Base-by-base conservation (phyloP, 306 rosid genomes). In the Prunus davidiana region DNA sequence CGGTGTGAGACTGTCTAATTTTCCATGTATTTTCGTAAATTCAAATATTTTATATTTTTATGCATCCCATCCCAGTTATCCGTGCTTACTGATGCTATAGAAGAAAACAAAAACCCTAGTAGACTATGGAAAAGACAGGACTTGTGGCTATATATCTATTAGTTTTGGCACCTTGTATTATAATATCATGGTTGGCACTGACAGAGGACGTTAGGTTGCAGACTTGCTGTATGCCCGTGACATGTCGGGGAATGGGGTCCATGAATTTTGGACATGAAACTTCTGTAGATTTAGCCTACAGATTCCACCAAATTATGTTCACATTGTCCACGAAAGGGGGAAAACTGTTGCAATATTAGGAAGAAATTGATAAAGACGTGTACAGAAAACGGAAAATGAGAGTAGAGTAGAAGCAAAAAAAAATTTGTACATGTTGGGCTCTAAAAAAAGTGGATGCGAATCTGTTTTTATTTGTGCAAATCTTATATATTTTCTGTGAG, bases 161-260 rank as follows among this genome's bases (percentile, higher is more conserved):
- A 38, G 34, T 50, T 25, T 51, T 52, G 32, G 61, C 43, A 54
- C 66, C 27, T 43, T 69, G 16, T 52, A 8, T n/a, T 65, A 13
- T 18, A 15, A 16, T 54, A 60, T 73, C 27, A 16, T 43, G 67
- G 63, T 58, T 25, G 25, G 22, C 5, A 1, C 25, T 24, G 25
- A 1, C 25, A 20, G 15, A 38, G 28, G 19, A 77, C 12, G 47
- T 41, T 77, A 12, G 27, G 69, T 73, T 45, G 12, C 45, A 34
- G 18, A 25, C 16, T 58, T n/a, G 27, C 64, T 24, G 47, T 27
- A 55, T 27, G 30, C 43, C 65, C 50, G 83, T 34, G 79, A 68
- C 71, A 20, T 69, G 79, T 80, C 82, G 69, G 82, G 73, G 13
- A 64, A 25, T 76, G 74, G 30, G 50, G 47, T 61, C 64, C 22